Evolutionary conservation across 2,329 filamentous ascomycete genomes (phyloP), one percentile per base, ranked within the genome.

Genomic region (Pseudogymnoascus sp.): DNA sequence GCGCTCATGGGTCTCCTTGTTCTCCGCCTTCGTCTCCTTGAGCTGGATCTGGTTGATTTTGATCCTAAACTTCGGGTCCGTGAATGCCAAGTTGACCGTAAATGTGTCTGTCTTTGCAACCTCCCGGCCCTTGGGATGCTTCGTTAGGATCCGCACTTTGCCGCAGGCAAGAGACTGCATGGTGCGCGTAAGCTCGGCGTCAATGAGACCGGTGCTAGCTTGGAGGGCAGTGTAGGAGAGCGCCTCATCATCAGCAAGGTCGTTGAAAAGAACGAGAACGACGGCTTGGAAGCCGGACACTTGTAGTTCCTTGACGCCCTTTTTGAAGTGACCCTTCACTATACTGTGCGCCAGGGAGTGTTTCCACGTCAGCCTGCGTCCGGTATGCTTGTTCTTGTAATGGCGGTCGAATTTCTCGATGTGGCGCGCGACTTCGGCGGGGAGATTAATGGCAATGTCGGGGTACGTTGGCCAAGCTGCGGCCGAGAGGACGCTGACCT

Each of bases 11-110:
- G 93, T 97, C 70, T 89, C 91, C 76, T 92, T 90, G 77, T 97
- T 97, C 77, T 99, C 95, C 72, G 93, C 89, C 71, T 89, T 90
- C 0, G 95, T 97, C 77, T 99, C 95, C 77, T 95, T 96, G 61
- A 97, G 83, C 77, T 99, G 95, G 69, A 99, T 95, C 77, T 97
- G 93, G 77, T 97, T 99, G 80, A 99, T 97, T 80, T 99, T 99
- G 77, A 99, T 87, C 64, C 92, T 86, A 76, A 90, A 89, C 75
- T 95, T 96, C 18, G 87, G 83, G 72, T 97, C 89, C 2, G 79
- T 79, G 76, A 99, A 99, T 14, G 74, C 74, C 51, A 82, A 76
- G 77, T 97, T 97, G 71, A 96, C 87, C 0, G 85, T 85, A 71
- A 99, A 99, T 0, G 87, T 90, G 76, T 99, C 96, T 0, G 84